Evolutionary conservation across 495 filamentous ascomycete genomes (phyloP).

Genomic region (Hypoxylon fragiforme): DNA sequence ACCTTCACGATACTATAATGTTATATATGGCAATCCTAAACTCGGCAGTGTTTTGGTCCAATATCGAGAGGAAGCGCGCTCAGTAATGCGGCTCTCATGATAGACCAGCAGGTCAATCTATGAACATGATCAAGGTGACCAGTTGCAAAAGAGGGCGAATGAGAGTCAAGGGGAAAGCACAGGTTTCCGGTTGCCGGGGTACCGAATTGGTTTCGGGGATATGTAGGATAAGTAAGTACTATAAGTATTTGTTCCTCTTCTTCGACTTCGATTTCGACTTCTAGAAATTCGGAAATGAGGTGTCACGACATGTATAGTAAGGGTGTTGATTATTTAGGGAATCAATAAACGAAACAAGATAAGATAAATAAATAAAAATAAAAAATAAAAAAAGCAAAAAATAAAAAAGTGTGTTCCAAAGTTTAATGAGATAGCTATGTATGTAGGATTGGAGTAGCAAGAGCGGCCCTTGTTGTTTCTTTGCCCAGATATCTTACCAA

Average conservation of each 20-base stretch:
- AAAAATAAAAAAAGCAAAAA: too few species aligned
- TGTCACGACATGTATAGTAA: slow-evolving; percentile 30
- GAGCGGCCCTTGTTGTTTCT: too few species aligned
- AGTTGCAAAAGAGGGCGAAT: slow-evolving; percentile 3
- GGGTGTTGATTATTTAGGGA: too few species aligned
- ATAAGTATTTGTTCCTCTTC: too few species aligned
- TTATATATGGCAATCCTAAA: slow-evolving; percentile 21
- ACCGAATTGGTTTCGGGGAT: slow-evolving; percentile 3
- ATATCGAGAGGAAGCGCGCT: slow-evolving; percentile 37
- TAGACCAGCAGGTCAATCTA: slow-evolving; percentile 37
- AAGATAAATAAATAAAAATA: too few species aligned
- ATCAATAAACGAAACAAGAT: too few species aligned
- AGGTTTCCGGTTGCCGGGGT: background rate
- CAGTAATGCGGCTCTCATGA: slow-evolving; percentile 39
- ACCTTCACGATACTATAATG: slow-evolving; percentile 7
- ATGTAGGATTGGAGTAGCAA: too few species aligned
- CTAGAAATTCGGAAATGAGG: slow-evolving; percentile 16
- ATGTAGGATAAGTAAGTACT: background rate
- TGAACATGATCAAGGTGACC: slow-evolving; percentile 34
- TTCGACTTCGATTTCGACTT: slow-evolving; percentile 4
- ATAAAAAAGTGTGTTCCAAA: too few species aligned
- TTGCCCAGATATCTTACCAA: too few species aligned
- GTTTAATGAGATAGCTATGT: too few species aligned
- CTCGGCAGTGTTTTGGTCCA: slow-evolving; percentile 10
- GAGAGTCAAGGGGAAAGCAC: slow-evolving; percentile 2